phyloP scores from a whole-genome alignment of 768 basidiomycete species.

The Lactarius trivialis region DNA sequence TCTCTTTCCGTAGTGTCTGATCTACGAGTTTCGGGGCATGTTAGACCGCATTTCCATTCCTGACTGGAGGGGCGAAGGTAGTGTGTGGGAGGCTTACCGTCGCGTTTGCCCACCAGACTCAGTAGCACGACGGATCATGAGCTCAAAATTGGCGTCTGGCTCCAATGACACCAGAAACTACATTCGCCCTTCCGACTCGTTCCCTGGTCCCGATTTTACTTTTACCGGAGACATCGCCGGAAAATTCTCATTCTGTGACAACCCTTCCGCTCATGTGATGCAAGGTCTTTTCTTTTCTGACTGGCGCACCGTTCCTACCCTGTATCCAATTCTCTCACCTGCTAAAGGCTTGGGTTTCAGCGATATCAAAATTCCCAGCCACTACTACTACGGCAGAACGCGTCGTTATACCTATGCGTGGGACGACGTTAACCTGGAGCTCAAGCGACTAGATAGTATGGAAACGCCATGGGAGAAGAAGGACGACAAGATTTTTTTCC shows the following conservation, averaged over 20 bases:
- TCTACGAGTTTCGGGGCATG: conserved; percentile 33
- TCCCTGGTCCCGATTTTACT: conserved; percentile 47
- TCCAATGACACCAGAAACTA: conserved; percentile 28
- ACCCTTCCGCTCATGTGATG: conserved; percentile 75
- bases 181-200: conserved; percentile 28
- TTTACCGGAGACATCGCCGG: conserved; percentile 62
- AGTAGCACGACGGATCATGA: conserved; percentile 76
- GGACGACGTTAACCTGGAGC: conserved; percentile 67
- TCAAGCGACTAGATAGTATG: conserved; percentile 76
- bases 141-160: conserved; percentile 56
- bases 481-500: conserved; percentile 84
- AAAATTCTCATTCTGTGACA: conserved; percentile 67
- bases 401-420: conserved; percentile 85
- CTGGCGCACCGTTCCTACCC: conserved; percentile 79
- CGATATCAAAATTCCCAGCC: conserved; percentile 91
- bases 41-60: conserved; percentile 50
- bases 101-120: conserved; percentile 81
- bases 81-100: conserved; percentile 91
- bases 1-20: background rate
- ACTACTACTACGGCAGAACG: conserved; percentile 89
- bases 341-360: conserved; percentile 79
- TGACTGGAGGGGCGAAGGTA: conserved; percentile 81
- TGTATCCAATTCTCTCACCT: conserved; percentile 95
- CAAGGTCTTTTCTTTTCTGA: conserved; percentile 98
- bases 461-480: conserved; percentile 88